phyloP scores from a whole-genome alignment of 352 stramenopile species.

The Hyphochytrium catenoides region DNA sequence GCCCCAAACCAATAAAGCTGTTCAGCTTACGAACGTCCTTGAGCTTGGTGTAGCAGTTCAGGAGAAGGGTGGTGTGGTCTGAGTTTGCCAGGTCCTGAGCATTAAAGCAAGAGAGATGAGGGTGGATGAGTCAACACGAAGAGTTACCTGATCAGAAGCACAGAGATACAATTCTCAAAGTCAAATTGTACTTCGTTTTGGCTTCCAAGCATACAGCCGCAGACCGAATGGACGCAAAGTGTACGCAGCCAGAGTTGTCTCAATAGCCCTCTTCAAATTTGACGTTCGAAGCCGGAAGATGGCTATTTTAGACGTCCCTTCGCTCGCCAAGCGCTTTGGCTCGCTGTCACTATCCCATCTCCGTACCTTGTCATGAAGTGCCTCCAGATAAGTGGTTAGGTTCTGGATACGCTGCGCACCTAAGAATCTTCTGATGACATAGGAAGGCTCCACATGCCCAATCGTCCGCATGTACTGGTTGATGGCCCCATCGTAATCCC shows the following conservation, averaged over 20 bases:
- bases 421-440: constrained; percentile 93
- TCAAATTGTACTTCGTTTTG: too few relatives aligned
- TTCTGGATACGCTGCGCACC: constrained; percentile 90
- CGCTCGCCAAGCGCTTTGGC: too few relatives aligned
- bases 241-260: background rate
- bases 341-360: constrained; percentile 1
- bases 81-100: constrained; percentile 42
- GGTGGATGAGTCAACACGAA: too few relatives aligned
- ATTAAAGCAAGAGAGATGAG: too few relatives aligned
- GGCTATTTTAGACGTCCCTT: too few relatives aligned
- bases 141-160: too few relatives aligned
- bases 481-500: constrained; percentile 80
- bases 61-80: constrained; percentile 74
- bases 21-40: constrained; percentile 78
- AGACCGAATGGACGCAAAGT: too few relatives aligned
- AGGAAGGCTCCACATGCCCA: constrained; percentile 86
- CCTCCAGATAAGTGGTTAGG: constrained; percentile 87
- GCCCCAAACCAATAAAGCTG: constrained; percentile 66
- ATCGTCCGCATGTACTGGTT: constrained; percentile 93
- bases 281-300: too few relatives aligned
- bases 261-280: too few relatives aligned
- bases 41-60: constrained; percentile 86
- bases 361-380: constrained; percentile 58
- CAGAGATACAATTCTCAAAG: too few relatives aligned
- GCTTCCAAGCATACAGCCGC: too few relatives aligned